Evolutionary conservation across 805 yeast genomes (phyloP), one percentile per base, ranked within the genome.

Genomic region (Cyberlindnera saturnus): DNA sequence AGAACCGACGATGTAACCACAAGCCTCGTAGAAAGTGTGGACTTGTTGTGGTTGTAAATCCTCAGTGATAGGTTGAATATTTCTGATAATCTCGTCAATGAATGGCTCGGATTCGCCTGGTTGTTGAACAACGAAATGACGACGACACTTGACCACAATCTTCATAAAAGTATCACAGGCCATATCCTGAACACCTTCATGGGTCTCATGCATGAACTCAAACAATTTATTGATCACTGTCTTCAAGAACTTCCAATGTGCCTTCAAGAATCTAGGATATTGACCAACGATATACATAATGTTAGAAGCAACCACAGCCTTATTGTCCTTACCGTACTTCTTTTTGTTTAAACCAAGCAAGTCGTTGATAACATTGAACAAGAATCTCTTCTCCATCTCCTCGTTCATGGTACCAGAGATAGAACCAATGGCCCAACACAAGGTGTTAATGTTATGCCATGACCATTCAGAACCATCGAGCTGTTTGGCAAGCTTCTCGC

Each of bases 151-250:
- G 53, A 79, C 82, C 18, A 96, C 87, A 63, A 93, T 93, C 65
- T 93, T 93, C 61, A 91, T 91, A 62, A 93, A 93, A 1, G 99
- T 93, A 65, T 93, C 99, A 72, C 99, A 93, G 8, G 99, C 99
- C 99, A 93, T 93, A 66, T 93, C 99, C 69, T 93, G 99, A 48
- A 93, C 99, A 70, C 99, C 99, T 66, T 91, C 99, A 66, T 93
- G 99, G n/a, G 97, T 89, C 73, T 93, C 99, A 70, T 93, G 98
- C 99, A 93, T 93, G 60, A 93, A 93, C 65, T 93, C 99, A 65
- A 93, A 93, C 57, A 93, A 74, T 65, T 93, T 93, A 67, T 87
- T 83, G 47, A 93, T 91, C 36, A 93, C 99, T 0, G 98, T 93
- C 64, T 90, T 91, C 62, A 93, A 70, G 57, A 93, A 93, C 64